Evolutionary conservation across 805 yeast species (phyloP).

Genomic region (Metschnikowia bowlesiae): DNA sequence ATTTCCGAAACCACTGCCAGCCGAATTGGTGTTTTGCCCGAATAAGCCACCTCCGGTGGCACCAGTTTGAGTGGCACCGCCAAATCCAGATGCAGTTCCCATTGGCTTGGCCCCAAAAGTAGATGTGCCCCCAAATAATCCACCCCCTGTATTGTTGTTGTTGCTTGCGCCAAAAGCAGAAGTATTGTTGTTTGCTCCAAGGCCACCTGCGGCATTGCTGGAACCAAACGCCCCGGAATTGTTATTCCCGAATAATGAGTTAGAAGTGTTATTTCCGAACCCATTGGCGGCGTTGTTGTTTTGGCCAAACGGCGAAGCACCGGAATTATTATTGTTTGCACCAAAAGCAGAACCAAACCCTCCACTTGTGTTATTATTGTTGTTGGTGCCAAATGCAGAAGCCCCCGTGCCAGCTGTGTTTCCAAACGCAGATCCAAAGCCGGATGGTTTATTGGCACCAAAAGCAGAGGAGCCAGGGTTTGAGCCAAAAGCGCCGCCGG

Average conservation of each 20-base stretch:
- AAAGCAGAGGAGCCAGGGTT: conserved; percentile 6
- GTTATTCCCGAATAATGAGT: conserved; percentile 11
- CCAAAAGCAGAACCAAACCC: conserved; percentile 14
- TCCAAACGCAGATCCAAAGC: conserved; percentile 28
- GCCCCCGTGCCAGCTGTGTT: conserved; percentile 18
- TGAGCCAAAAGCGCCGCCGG: conserved; percentile 11
- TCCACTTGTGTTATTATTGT: conserved; percentile 18
- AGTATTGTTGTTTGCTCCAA: conserved; percentile 11
- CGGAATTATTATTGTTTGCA: conserved; percentile 7
- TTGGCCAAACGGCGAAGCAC: conserved; percentile 13
- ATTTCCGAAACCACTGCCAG: conserved; percentile 10
- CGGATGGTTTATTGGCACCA: conserved; percentile 18
- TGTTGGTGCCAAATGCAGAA: conserved; percentile 23
- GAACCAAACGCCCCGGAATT: conserved; percentile 11
- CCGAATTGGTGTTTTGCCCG: conserved; percentile 11
- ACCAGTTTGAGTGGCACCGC: conserved; percentile 14
- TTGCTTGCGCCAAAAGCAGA: conserved; percentile 11
- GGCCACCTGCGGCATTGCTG: conserved; percentile 10
- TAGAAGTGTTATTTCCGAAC: conserved; percentile 29
- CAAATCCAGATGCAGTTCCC: conserved; percentile 1
- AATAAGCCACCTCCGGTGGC: conserved; percentile 9
- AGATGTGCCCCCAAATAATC: conserved; percentile 29
- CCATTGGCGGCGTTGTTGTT: conserved; percentile 17
- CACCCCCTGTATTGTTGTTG: conserved; percentile 6
- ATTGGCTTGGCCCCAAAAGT: conserved; percentile 29